Conservation (phyloP, 2,329 filamentous ascomycete genomes). For the Endocalyx cinctus region DNA sequence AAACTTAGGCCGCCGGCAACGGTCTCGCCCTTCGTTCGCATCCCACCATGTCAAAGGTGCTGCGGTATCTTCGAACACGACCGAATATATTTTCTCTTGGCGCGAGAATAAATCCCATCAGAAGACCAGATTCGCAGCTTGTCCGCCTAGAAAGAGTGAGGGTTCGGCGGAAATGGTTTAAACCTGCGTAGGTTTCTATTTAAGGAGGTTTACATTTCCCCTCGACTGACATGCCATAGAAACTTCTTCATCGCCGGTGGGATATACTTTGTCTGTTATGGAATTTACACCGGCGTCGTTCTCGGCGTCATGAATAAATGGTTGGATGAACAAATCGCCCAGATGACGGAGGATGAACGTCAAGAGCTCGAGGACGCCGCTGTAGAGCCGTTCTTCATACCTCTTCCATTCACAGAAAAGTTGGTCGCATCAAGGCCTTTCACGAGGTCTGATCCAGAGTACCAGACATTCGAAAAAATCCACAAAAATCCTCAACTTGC, state of each 20-base stretch:
- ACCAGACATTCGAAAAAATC: conserved; percentile 55
- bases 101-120: conserved; percentile 10
- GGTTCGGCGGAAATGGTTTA: conserved; percentile 20
- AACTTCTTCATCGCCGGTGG: conserved; percentile 26
- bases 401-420: conserved; percentile 55
- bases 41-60: conserved; percentile 16
- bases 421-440: conserved; percentile 46
- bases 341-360: conserved; percentile 39
- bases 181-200: conserved; percentile 14
- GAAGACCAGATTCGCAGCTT: conserved; percentile 11
- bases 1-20: conserved; percentile 20
- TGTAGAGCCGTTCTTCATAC: conserved; percentile 50
- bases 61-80: conserved; percentile 22
- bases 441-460: conserved; percentile 57
- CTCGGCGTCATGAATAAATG: conserved; percentile 40
- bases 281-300: conserved; percentile 41
- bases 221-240: too few relatives aligned
- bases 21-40: conserved; percentile 19
- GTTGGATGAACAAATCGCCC: conserved; percentile 37
- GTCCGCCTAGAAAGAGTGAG: conserved; percentile 24
- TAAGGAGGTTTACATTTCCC: too few relatives aligned
- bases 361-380: conserved; percentile 36
- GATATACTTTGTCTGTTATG: conserved; percentile 31
- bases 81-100: conserved; percentile 16
- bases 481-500: conserved; percentile 47